These are phyloP conservation scores for Salix suchowensis DNA, from an alignment of 345 rosid genomes.

Conservation along the genomic window DNA sequence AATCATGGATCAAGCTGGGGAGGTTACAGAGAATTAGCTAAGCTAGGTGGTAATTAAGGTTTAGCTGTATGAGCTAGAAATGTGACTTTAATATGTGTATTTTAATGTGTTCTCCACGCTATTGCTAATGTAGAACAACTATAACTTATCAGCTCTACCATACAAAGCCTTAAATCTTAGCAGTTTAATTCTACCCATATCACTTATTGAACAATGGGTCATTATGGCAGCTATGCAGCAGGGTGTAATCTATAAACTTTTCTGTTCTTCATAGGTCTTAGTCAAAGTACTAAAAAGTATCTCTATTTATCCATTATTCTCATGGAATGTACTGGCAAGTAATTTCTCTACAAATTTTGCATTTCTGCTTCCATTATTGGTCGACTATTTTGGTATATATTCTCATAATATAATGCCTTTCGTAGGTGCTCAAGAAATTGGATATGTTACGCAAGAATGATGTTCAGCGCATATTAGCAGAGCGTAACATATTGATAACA, in stretches of 20 bases:
- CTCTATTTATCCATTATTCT: not conserved
- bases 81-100: too few species aligned
- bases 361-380: not conserved
- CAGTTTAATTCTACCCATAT: too few species aligned
- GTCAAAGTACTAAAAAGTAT: not conserved
- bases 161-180: too few species aligned
- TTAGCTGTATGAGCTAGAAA: too few species aligned
- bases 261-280: not conserved
- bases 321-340: not conserved
- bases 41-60: too few species aligned
- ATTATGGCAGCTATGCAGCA: too few species aligned
- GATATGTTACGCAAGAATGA: slow-evolving; percentile 81
- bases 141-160: too few species aligned
- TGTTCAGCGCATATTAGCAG: slow-evolving; percentile 70
- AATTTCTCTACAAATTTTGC: not conserved
- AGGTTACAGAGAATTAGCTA: too few species aligned
- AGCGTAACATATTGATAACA: slow-evolving; percentile 74
- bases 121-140: too few species aligned
- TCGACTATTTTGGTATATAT: not conserved
- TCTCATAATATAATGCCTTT: slow-evolving; percentile 12
- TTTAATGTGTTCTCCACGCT: too few species aligned
- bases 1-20: too few species aligned
- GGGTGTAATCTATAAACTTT: not conserved
- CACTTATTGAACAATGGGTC: too few species aligned
- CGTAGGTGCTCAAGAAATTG: slow-evolving; percentile 70